Conservation (phyloP, 1,284 basidiomycete genomes). For the Schizophyllum commune region DNA sequence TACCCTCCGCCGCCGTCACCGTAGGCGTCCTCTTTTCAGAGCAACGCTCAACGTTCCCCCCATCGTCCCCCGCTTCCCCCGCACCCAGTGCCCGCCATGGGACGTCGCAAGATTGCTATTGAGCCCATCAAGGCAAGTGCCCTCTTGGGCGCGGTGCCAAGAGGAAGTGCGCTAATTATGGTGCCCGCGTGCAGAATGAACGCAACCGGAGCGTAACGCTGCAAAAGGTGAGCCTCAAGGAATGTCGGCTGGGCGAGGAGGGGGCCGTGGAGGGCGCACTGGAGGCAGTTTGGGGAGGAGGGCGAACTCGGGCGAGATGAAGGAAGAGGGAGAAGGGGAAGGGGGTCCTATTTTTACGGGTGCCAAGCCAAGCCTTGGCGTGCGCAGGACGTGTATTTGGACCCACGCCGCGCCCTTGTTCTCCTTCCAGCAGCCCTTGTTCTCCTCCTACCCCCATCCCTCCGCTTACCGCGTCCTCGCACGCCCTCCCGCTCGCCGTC, state of each 20-base stretch:
- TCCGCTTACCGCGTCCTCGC: neutral
- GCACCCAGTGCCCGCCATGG: slow-evolving; percentile 4
- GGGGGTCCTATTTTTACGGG: neutral
- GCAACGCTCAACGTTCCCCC: neutral
- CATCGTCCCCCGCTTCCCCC: neutral
- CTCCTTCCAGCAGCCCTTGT: slow-evolving; percentile 13
- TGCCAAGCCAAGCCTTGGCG: slow-evolving; percentile 3
- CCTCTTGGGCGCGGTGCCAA: slow-evolving; percentile 20
- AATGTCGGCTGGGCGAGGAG: slow-evolving; percentile 8
- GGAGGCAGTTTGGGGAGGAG: neutral
- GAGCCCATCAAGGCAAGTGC: slow-evolving; percentile 43
- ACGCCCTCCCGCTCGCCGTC: slow-evolving; percentile 2
- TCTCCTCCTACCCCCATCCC: slow-evolving; percentile 3
- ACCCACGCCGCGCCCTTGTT: neutral
- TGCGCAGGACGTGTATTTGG: neutral
- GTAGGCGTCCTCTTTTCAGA: neutral
- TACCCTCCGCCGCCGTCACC: neutral
- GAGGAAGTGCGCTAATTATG: slow-evolving; percentile 3
- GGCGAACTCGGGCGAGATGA: neutral
- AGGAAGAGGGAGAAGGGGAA: neutral
- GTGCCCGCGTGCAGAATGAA: slow-evolving; percentile 42
- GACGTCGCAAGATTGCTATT: slow-evolving; percentile 43
- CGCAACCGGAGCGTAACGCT: slow-evolving; percentile 67
- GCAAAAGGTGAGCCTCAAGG: slow-evolving; percentile 41
- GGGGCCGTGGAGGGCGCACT: neutral